A percentile compares a stretch with the other conserved stretches of the same genome.
Conservation (phyloP, 257 asterid species). For the Echites panduratus region DNA sequence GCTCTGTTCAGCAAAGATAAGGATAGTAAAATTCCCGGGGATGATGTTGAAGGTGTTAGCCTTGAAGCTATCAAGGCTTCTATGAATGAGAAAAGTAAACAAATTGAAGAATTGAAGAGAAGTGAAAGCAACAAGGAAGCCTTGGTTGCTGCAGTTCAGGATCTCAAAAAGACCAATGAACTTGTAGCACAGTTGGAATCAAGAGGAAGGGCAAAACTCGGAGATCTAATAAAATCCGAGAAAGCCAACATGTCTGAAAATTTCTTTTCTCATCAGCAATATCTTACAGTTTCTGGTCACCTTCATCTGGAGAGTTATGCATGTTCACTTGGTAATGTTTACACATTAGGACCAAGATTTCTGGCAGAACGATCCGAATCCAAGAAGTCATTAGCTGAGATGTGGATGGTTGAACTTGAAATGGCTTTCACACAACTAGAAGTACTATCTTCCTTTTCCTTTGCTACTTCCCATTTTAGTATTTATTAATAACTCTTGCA, state of each 20-base stretch:
- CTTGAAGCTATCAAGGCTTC: constrained; percentile 48
- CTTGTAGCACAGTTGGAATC: constrained; percentile 55
- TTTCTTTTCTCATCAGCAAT: constrained; percentile 49
- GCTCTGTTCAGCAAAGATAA: constrained; percentile 33
- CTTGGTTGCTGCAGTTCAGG: constrained; percentile 54
- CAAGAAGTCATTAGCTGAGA: constrained; percentile 59
- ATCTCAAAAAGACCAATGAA: constrained; percentile 56
- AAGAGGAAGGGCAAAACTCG: constrained; percentile 34
- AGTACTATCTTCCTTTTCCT: constrained; percentile 27
- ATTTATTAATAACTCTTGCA: background rate
- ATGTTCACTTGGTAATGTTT: constrained; percentile 80
- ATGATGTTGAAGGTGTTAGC: constrained; percentile 25
- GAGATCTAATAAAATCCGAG: constrained; percentile 5
- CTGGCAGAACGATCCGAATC: constrained; percentile 39
- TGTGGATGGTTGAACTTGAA: constrained; percentile 80
- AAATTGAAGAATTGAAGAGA: constrained; percentile 66
- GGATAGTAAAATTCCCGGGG: constrained; percentile 21
- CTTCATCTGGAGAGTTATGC: constrained; percentile 88
- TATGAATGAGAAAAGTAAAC: constrained; percentile 49
- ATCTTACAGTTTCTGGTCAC: constrained; percentile 56
- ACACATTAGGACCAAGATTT: constrained; percentile 80
- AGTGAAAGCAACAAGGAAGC: constrained; percentile 80
- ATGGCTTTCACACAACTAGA: constrained; percentile 72
- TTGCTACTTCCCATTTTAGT: background rate
- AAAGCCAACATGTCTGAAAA: constrained; percentile 41